Evolutionary conservation across 2,329 filamentous ascomycete species (phyloP).

Genomic region (Xylariaceae sp.): DNA sequence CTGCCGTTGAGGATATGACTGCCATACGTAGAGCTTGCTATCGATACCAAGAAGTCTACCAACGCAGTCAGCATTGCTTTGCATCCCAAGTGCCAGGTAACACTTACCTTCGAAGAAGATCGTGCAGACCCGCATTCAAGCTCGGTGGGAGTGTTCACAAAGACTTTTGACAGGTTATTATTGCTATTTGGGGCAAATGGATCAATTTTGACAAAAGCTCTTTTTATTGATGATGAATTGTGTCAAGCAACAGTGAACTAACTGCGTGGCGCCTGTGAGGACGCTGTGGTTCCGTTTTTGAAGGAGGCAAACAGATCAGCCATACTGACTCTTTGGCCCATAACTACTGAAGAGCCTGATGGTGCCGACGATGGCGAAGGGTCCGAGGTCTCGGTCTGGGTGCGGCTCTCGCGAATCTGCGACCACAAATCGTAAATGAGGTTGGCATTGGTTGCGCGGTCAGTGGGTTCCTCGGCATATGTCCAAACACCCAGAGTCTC

Average conservation of each 20-base stretch:
- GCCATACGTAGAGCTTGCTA: not conserved
- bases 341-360: conserved; percentile 10
- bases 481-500: conserved; percentile 27
- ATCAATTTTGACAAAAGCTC: too few species aligned
- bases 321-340: conserved; percentile 23
- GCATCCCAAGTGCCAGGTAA: not conserved
- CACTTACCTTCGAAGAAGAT: not conserved
- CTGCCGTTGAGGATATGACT: not conserved
- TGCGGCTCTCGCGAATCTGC: conserved; percentile 22
- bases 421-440: conserved; percentile 30
- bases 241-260: not conserved
- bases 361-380: conserved; percentile 3
- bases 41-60: not conserved
- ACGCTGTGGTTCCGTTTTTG: conserved; percentile 2
- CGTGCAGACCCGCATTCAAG: too few species aligned
- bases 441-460: conserved; percentile 23
- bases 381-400: conserved; percentile 12
- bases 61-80: not conserved
- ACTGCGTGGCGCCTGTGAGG: not conserved
- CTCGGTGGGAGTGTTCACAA: too few species aligned
- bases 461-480: conserved; percentile 26
- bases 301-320: conserved; percentile 22
- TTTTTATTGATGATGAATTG: not conserved
- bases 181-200: too few species aligned
- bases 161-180: too few species aligned